phyloP scores from a whole-genome alignment of 768 basidiomycete species.

The Naganishia friedmannii region DNA sequence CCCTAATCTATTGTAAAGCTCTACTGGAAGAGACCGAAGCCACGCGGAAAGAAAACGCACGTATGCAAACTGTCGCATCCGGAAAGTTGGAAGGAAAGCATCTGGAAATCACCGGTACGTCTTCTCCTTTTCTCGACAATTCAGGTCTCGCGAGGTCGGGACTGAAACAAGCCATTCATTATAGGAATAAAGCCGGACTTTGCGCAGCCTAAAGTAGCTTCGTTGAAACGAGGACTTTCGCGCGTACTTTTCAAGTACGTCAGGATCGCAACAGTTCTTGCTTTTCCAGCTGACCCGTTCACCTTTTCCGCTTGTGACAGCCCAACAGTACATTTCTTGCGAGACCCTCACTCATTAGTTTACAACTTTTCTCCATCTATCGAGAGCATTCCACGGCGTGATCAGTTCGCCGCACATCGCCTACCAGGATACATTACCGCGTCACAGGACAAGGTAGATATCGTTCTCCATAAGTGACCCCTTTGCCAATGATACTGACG shows the following conservation, averaged over 20 bases:
- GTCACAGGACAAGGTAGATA: conserved; percentile 60
- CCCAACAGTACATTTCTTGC: conserved; percentile 82
- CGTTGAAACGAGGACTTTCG: conserved; percentile 65
- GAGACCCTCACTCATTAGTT: conserved; percentile 76
- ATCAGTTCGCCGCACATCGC: conserved; percentile 80
- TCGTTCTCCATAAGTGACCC: conserved; percentile 54
- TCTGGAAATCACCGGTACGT: conserved; percentile 11
- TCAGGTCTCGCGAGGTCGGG: background rate
- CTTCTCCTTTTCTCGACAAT: background rate
- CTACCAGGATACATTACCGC: conserved; percentile 71
- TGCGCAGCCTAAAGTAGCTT: conserved; percentile 57
- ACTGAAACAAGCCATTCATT: background rate
- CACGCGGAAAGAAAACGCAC: background rate
- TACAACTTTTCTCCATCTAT: conserved; percentile 79
- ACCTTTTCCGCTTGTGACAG: conserved; percentile 54
- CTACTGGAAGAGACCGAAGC: background rate
- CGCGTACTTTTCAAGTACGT: conserved; percentile 74
- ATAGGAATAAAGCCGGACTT: conserved; percentile 15
- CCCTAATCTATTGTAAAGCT: background rate
- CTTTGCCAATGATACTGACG: background rate
- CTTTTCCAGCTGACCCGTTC: background rate
- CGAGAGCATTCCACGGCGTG: conserved; percentile 69
- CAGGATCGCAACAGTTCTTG: background rate
- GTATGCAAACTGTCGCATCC: background rate
- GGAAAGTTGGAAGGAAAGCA: background rate